Percentiles rank a stretch among this genome's conserved stretches.
phyloP scores from a whole-genome alignment of 306 rosid genomes.

The Leucaena leucocephala region DNA sequence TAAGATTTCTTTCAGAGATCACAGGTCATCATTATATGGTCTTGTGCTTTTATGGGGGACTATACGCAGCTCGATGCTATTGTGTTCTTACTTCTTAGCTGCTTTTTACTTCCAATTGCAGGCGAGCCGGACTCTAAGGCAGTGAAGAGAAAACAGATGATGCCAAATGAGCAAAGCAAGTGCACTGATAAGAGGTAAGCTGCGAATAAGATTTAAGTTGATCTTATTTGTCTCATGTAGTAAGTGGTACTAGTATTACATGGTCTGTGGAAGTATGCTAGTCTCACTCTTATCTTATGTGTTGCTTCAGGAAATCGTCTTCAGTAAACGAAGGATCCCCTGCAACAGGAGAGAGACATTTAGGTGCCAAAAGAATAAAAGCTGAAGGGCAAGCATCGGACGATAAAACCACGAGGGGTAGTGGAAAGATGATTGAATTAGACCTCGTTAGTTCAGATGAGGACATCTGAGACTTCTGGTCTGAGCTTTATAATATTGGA shows the following conservation, averaged over 20 bases:
- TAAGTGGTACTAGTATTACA: background rate
- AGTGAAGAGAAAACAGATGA: slow-evolving; percentile 40
- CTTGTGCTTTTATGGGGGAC: slow-evolving; percentile 19
- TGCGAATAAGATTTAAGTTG: slow-evolving; percentile 16
- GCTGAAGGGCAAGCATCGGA: slow-evolving; percentile 41
- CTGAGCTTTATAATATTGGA: background rate
- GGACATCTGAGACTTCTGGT: slow-evolving; percentile 48
- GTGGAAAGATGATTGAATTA: slow-evolving; percentile 75
- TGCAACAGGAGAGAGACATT: slow-evolving; percentile 41
- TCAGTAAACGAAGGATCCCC: slow-evolving; percentile 43
- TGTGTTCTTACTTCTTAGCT: slow-evolving; percentile 25
- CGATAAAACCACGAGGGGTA: slow-evolving; percentile 45
- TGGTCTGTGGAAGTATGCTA: slow-evolving; percentile 17
- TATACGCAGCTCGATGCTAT: slow-evolving; percentile 21
- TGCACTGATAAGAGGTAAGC: slow-evolving; percentile 63
- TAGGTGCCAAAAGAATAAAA: slow-evolving; percentile 61
- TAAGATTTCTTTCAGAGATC: slow-evolving; percentile 79
- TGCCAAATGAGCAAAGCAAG: slow-evolving; percentile 44
- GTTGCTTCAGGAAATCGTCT: slow-evolving; percentile 65
- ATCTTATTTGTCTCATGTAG: slow-evolving; percentile 10
- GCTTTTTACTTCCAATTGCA: slow-evolving; percentile 43
- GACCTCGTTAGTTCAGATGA: slow-evolving; percentile 81
- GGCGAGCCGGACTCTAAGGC: slow-evolving; percentile 46
- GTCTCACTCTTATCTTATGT: slow-evolving; percentile 25
- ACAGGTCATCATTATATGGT: slow-evolving; percentile 57